These are phyloP conservation scores for Bacidia rubella DNA, from an alignment of 495 filamentous ascomycete genomes.

Conservation along the genomic window DNA sequence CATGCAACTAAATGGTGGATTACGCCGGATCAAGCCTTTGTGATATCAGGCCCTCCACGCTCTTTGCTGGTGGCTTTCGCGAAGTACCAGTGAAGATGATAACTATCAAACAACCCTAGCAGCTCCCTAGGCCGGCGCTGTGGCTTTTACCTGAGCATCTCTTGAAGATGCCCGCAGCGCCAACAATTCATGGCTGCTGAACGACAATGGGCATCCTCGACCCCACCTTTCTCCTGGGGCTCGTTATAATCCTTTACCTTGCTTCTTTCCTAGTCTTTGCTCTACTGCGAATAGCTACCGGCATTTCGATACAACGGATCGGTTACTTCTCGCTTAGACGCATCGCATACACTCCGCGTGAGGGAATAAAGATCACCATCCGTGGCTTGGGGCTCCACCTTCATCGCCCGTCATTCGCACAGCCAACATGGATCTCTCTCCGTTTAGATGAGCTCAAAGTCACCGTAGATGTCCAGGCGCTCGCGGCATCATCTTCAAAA, in stretches of 20 bases:
- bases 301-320: conserved; percentile 88
- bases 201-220: conserved; percentile 44
- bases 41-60: not conserved
- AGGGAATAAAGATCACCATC: conserved; percentile 81
- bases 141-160: conserved; percentile 4
- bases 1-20: not conserved
- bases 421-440: conserved; percentile 92
- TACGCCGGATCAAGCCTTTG: conserved; percentile 1
- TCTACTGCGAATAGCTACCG: conserved; percentile 79
- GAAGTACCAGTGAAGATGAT: not conserved
- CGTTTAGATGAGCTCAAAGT: conserved; percentile 71
- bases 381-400: conserved; percentile 74
- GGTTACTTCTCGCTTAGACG: conserved; percentile 84
- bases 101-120: not conserved
- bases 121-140: not conserved
- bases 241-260: conserved; percentile 75
- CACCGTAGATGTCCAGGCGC: conserved; percentile 58
- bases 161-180: conserved; percentile 12
- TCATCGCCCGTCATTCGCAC: conserved; percentile 87
- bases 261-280: conserved; percentile 89
- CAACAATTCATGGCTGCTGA: conserved; percentile 12
- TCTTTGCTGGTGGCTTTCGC: not conserved
- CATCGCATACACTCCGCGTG: conserved; percentile 71
- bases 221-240: conserved; percentile 71
- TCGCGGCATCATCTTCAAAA: conserved; percentile 32